Conservation (phyloP, 2,329 filamentous ascomycete species). For the Fusarium protoensiforme region DNA sequence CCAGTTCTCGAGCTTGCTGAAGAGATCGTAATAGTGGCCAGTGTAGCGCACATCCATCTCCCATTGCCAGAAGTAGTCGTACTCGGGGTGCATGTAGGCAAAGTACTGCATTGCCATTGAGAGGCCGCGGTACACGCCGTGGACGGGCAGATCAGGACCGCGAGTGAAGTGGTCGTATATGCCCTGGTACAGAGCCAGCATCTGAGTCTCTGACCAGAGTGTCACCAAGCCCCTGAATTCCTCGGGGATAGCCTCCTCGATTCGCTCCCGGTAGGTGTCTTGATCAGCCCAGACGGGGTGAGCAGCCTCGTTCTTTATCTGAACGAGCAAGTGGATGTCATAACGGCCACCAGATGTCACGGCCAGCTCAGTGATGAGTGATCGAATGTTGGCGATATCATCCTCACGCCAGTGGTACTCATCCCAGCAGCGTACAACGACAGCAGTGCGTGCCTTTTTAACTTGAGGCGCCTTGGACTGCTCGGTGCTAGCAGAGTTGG, state of each 20-base stretch:
- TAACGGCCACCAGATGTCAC: conserved; percentile 88
- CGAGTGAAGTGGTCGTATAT: conserved; percentile 80
- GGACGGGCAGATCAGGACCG: conserved; percentile 78
- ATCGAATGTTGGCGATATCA: conserved; percentile 83
- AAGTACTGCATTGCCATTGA: conserved; percentile 98
- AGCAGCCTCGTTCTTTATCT: conserved; percentile 80
- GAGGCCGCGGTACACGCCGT: conserved; percentile 91
- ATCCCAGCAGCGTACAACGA: conserved; percentile 86
- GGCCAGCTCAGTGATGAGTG: conserved; percentile 84
- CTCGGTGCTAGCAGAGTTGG: background rate
- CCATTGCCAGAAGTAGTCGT: conserved; percentile 94
- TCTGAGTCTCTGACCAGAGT: conserved; percentile 94
- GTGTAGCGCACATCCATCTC: conserved; percentile 94
- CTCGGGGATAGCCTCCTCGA: conserved; percentile 75
- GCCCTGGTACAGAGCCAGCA: conserved; percentile 89
- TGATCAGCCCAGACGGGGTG: conserved; percentile 83
- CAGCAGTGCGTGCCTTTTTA: conserved; percentile 66
- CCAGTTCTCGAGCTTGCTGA: conserved; percentile 77
- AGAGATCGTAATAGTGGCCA: conserved; percentile 83
- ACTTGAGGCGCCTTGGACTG: background rate
- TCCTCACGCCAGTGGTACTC: conserved; percentile 83
- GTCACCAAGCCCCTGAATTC: conserved; percentile 92
- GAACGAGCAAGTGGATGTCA: conserved; percentile 85
- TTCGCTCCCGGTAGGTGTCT: conserved; percentile 73
- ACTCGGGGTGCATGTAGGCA: conserved; percentile 87